Conservation (phyloP, 2,329 filamentous ascomycete species). For the Lecanicillium sp. region DNA sequence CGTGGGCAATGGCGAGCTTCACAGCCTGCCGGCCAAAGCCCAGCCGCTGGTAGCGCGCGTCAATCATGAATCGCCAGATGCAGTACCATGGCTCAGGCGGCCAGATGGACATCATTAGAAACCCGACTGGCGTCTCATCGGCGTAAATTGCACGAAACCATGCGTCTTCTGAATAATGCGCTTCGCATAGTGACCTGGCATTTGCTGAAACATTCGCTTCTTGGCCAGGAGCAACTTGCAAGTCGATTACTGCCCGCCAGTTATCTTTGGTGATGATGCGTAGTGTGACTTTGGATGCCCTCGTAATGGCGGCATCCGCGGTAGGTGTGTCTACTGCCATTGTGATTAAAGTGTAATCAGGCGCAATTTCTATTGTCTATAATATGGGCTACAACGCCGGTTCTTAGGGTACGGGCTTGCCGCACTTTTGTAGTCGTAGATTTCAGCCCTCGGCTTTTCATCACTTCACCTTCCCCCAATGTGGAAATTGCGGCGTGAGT, state of each 20-base stretch:
- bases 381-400: too few relatives aligned
- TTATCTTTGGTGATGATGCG: conserved; percentile 8
- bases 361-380: too few relatives aligned
- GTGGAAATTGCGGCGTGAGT: too few relatives aligned
- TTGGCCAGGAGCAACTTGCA: conserved; percentile 3
- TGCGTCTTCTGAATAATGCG: conserved; percentile 9
- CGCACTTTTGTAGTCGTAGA: too few relatives aligned
- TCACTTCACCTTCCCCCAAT: too few relatives aligned
- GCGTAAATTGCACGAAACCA: conserved; percentile 10
- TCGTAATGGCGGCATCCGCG: not conserved
- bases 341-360: too few relatives aligned
- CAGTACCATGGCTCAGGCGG: conserved; percentile 3
- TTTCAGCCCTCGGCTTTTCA: too few relatives aligned
- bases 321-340: not conserved
- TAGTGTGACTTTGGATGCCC: conserved; percentile 2
- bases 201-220: conserved; percentile 8
- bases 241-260: conserved; percentile 8
- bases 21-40: conserved; percentile 4
- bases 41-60: conserved; percentile 3
- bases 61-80: conserved; percentile 11
- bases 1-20: conserved; percentile 2
- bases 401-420: too few relatives aligned
- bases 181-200: conserved; percentile 6
- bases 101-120: conserved; percentile 10
- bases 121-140: conserved; percentile 8